phyloP scores from a whole-genome alignment of 306 rosid species.

The Carpinus fangiana region DNA sequence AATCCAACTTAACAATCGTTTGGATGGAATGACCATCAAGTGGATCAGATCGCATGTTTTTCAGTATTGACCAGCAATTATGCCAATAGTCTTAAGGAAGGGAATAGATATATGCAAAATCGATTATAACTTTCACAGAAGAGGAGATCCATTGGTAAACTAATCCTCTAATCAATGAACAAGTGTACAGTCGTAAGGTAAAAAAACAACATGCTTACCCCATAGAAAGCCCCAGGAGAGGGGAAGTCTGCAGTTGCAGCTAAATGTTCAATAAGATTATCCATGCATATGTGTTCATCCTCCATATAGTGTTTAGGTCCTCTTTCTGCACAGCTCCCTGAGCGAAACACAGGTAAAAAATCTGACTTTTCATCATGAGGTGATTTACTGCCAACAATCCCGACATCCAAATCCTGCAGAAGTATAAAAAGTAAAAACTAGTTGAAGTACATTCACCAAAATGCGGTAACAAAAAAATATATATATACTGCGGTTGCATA shows the following conservation, averaged over 20 bases:
- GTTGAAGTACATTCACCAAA: neutral
- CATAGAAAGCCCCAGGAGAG: conserved; percentile 71
- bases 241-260: conserved; percentile 48
- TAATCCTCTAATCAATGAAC: conserved; percentile 17
- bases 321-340: conserved; percentile 88
- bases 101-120: neutral
- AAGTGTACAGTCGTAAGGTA: conserved; percentile 9
- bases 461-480: neutral
- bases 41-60: neutral
- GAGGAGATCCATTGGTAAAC: conserved; percentile 5
- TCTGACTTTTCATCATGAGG: conserved; percentile 52
- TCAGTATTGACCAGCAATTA: neutral
- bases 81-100: neutral
- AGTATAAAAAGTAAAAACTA: neutral
- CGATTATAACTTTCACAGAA: neutral
- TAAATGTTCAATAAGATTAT: conserved; percentile 58
- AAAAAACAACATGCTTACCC: conserved; percentile 49
- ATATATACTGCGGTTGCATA: neutral
- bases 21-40: neutral
- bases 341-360: conserved; percentile 62
- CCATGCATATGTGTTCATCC: conserved; percentile 77
- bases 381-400: conserved; percentile 45
- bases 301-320: conserved; percentile 89
- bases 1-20: neutral
- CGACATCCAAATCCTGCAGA: conserved; percentile 54